Evolutionary conservation across 345 rosid species (phyloP).

Genomic region (Combretum micranthum): DNA sequence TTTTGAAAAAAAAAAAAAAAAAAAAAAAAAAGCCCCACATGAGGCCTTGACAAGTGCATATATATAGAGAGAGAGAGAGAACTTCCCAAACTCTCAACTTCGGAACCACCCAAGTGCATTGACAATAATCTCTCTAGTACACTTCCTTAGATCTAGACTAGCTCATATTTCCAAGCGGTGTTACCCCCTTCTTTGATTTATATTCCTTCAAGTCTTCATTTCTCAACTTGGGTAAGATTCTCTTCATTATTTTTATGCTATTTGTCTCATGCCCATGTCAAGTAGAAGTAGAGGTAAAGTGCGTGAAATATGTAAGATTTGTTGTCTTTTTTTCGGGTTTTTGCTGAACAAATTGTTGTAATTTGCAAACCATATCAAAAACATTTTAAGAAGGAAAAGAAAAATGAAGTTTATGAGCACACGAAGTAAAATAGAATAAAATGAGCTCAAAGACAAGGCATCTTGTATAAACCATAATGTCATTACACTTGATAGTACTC

Average conservation of each 20-base stretch:
- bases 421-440: too few species aligned
- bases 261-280: background rate
- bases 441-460: too few species aligned
- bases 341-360: too few species aligned
- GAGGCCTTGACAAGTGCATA: slow-evolving; percentile 13
- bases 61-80: too few species aligned
- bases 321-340: background rate
- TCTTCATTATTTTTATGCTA: background rate
- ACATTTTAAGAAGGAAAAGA: too few species aligned
- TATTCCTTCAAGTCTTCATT: background rate
- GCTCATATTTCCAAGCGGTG: background rate
- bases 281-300: background rate
- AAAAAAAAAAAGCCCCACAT: slow-evolving; percentile 14
- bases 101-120: slow-evolving; percentile 25
- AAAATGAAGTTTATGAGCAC: too few species aligned
- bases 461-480: too few species aligned
- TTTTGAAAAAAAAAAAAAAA: background rate
- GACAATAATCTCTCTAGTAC: background rate
- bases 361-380: too few species aligned
- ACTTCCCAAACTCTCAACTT: slow-evolving; percentile 16
- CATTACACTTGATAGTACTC: too few species aligned
- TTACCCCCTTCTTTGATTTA: too few species aligned
- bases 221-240: background rate
- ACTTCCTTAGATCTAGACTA: background rate
- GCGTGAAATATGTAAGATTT: background rate